phyloP scores from a whole-genome alignment of 2,329 filamentous ascomycete species.

The Xylaria sp. region DNA sequence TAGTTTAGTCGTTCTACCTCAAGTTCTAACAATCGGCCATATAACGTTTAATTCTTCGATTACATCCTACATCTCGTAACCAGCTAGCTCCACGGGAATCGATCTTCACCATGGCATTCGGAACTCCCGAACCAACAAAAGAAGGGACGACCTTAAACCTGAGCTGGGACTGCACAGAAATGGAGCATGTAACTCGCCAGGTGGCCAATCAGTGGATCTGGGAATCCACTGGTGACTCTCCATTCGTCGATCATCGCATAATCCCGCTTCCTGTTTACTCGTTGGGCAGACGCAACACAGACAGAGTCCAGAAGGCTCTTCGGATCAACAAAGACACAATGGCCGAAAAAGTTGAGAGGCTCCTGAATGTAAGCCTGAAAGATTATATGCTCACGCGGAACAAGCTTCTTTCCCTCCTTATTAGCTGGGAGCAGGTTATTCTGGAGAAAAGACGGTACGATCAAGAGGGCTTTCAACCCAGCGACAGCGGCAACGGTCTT shows the following conservation, averaged over 20 bases:
- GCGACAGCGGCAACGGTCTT: neutral
- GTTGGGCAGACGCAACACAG: neutral
- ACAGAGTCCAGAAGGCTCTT: too few species aligned
- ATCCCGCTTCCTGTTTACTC: neutral
- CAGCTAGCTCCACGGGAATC: neutral
- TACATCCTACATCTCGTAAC: neutral
- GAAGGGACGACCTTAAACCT: conserved; percentile 4
- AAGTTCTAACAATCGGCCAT: neutral
- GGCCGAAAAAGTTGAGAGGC: neutral
- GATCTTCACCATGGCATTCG: neutral
- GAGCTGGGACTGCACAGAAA: conserved; percentile 1
- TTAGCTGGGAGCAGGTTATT: conserved; percentile 50
- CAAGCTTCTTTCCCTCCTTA: conserved; percentile 36
- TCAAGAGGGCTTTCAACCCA: conserved; percentile 52
- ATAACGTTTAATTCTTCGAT: neutral
- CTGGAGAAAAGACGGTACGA: conserved; percentile 52
- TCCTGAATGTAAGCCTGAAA: neutral
- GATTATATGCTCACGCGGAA: conserved; percentile 3
- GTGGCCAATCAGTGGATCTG: conserved; percentile 1
- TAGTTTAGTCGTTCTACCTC: neutral
- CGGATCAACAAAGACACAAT: neutral
- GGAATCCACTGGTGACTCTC: neutral
- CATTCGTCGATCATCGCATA: neutral
- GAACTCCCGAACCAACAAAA: neutral
- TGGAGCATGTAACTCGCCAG: neutral